Conservation (phyloP, 345 rosid genomes). For the Erodium maritimum region DNA sequence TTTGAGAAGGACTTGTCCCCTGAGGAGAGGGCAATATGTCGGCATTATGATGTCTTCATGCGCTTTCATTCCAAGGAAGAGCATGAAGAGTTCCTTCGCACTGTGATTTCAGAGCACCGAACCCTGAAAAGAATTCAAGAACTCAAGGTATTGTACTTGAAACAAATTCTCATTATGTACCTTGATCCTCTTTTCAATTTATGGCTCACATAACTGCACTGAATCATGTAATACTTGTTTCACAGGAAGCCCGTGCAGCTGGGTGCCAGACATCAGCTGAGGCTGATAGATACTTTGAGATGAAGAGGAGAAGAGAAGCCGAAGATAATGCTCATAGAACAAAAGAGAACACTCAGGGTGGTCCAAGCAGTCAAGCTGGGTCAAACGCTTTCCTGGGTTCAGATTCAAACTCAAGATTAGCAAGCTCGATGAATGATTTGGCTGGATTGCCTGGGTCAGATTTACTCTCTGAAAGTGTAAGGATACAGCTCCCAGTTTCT, state of each 20-base stretch:
- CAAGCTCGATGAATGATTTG: slow-evolving; percentile 43
- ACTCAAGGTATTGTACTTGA: slow-evolving; percentile 44
- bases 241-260: slow-evolving; percentile 84
- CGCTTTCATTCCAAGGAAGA: slow-evolving; percentile 90
- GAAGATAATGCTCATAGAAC: slow-evolving; percentile 61
- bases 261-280: slow-evolving; percentile 80
- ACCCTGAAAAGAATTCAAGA: slow-evolving; percentile 61
- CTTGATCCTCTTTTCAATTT: not conserved
- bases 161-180: not conserved
- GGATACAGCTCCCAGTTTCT: slow-evolving; percentile 9
- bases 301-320: slow-evolving; percentile 57
- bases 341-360: slow-evolving; percentile 51
- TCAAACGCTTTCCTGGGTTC: slow-evolving; percentile 22
- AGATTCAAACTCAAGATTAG: slow-evolving; percentile 35
- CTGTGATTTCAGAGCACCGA: slow-evolving; percentile 60
- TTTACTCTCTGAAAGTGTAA: slow-evolving; percentile 75
- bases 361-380: slow-evolving; percentile 30
- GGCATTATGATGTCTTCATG: slow-evolving; percentile 76
- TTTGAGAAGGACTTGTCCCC: slow-evolving; percentile 65
- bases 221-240: not conserved
- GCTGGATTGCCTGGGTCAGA: slow-evolving; percentile 54
- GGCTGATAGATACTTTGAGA: slow-evolving; percentile 61
- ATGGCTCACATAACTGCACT: no score
- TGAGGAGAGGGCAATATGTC: slow-evolving; percentile 68
- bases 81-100: slow-evolving; percentile 70